A percentile compares a stretch with the other conserved stretches of the same genome.
phyloP scores from a whole-genome alignment of 495 filamentous ascomycete species.

The Penicillium atrosanguineum region DNA sequence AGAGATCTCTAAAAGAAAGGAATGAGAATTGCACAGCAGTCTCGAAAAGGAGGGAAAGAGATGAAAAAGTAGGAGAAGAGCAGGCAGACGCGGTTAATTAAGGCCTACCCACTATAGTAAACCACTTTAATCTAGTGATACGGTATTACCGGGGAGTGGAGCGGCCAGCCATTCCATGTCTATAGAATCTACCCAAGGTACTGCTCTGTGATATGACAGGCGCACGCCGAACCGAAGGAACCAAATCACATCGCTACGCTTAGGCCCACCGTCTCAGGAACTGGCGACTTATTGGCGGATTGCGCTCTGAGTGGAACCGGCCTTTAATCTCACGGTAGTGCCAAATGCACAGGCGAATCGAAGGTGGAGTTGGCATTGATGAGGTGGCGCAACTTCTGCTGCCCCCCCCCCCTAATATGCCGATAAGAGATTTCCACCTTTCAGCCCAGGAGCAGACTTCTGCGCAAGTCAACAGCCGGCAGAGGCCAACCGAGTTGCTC shows the following conservation, averaged over 20 bases:
- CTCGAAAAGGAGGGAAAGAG: slow-evolving; percentile 15
- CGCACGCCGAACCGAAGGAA: background rate
- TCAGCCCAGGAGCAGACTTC: background rate
- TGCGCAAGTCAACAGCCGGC: background rate
- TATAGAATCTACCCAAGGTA: background rate
- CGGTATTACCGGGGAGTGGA: background rate
- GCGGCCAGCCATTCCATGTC: background rate
- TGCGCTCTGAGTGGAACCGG: background rate
- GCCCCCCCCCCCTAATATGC: background rate
- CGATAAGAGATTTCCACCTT: background rate
- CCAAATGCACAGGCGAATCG: background rate
- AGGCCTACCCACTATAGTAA: slow-evolving; percentile 8
- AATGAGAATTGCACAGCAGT: slow-evolving; percentile 23
- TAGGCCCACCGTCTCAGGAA: slow-evolving; percentile 13
- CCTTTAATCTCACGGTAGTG: slow-evolving; percentile 2
- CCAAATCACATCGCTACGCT: background rate
- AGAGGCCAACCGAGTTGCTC: no score
- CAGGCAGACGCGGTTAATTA: slow-evolving; percentile 15
- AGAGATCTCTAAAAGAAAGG: slow-evolving; percentile 29
- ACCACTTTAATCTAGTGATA: background rate
- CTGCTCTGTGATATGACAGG: background rate
- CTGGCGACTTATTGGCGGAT: slow-evolving; percentile 2
- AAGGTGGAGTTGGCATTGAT: background rate
- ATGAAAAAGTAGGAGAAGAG: slow-evolving; percentile 22
- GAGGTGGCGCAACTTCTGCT: background rate